phyloP scores from a whole-genome alignment of 108 stramenopile genomes.

The Fistulifera pelliculosa region DNA sequence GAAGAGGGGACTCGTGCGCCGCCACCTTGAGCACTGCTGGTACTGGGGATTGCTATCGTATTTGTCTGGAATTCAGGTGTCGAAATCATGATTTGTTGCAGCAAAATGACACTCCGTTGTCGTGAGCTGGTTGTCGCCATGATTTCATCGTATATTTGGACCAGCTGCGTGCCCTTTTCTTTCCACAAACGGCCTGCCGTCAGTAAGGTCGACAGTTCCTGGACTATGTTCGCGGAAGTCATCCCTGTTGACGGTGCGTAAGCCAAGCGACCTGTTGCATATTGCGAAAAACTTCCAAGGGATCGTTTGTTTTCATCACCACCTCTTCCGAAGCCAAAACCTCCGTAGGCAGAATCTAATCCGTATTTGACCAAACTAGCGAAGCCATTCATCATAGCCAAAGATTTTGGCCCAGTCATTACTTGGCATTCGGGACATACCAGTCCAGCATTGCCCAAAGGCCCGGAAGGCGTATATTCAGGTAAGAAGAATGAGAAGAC shows the following conservation, averaged over 20 bases:
- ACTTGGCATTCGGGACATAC: conserved; percentile 19
- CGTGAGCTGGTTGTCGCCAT: conserved; percentile 16
- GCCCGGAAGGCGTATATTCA: conserved; percentile 26
- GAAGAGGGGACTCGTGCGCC: not conserved
- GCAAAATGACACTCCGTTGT: conserved; percentile 4
- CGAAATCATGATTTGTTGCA: conserved; percentile 18
- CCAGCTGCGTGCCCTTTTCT: conserved; percentile 5
- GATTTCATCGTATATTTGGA: not conserved
- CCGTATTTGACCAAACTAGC: conserved; percentile 43
- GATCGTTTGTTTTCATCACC: not conserved
- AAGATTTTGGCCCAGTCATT: conserved; percentile 3
- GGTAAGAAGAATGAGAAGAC: conserved; percentile 34
- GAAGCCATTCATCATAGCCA: conserved; percentile 30
- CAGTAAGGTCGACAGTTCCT: conserved; percentile 11
- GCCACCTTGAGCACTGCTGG: not conserved
- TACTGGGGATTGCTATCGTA: too few relatives aligned
- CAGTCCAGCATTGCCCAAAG: conserved; percentile 1
- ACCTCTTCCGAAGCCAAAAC: conserved; percentile 15
- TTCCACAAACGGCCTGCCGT: conserved; percentile 12
- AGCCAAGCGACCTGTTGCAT: too few relatives aligned
- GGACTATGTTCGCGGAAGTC: not conserved
- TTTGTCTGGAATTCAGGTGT: conserved; percentile 32
- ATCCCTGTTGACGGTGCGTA: too few relatives aligned
- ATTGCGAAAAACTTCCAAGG: too few relatives aligned
- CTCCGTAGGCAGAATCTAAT: conserved; percentile 28